phyloP scores from a whole-genome alignment of 768 basidiomycete genomes.

The Nidula microcarpa region DNA sequence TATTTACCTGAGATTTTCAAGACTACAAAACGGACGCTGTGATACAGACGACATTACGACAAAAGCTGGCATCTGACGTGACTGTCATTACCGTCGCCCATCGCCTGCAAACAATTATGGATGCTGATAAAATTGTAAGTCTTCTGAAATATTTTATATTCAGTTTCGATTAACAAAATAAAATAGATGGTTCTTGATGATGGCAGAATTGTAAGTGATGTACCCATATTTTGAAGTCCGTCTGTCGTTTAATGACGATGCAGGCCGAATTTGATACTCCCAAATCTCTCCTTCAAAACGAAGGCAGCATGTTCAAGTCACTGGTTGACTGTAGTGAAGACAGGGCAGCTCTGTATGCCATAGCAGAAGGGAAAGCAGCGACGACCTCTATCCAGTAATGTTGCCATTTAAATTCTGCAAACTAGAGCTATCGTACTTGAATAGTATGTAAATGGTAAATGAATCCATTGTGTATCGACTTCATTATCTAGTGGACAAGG shows the following conservation, averaged over 20 bases:
- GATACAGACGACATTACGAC: slow-evolving; percentile 65
- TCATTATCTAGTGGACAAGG: no score
- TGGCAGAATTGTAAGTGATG: slow-evolving; percentile 28
- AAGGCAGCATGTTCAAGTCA: slow-evolving; percentile 46
- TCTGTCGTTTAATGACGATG: not conserved
- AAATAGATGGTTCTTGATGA: slow-evolving; percentile 42
- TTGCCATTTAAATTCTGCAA: no score
- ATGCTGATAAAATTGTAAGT: slow-evolving; percentile 45
- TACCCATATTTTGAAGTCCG: not conserved
- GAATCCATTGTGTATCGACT: no score
- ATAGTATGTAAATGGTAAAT: no score
- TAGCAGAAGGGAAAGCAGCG: slow-evolving; percentile 22
- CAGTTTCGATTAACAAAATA: slow-evolving; percentile 1
- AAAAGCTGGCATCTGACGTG: slow-evolving; percentile 53
- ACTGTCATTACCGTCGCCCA: slow-evolving; percentile 64
- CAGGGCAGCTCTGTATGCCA: slow-evolving; percentile 41
- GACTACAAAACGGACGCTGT: slow-evolving; percentile 62
- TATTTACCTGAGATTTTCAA: slow-evolving; percentile 5
- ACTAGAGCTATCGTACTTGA: no score
- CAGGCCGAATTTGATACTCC: slow-evolving; percentile 59
- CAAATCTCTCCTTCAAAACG: slow-evolving; percentile 41
- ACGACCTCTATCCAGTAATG: no score
- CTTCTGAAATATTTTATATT: slow-evolving; percentile 6
- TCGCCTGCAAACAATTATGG: slow-evolving; percentile 55
- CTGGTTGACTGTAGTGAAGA: slow-evolving; percentile 60